Evolutionary conservation across 2,329 filamentous ascomycete species (phyloP).

Genomic region (Hymenoscyphus linearis): DNA sequence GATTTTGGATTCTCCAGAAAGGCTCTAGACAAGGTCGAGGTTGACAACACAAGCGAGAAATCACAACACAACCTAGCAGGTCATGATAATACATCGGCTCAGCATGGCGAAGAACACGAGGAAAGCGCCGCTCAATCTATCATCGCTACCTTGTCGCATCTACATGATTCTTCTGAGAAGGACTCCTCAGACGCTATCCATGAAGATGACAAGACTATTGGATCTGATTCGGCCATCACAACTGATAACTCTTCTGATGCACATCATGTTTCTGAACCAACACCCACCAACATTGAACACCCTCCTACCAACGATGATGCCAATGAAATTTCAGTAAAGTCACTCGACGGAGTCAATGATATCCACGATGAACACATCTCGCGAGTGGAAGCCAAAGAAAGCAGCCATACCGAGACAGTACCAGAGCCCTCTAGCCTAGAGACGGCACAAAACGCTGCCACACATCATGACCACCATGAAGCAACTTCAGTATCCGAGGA

Average conservation of each 20-base stretch:
- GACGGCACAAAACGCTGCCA: not conserved
- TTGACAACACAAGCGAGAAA: not conserved
- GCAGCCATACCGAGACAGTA: not conserved
- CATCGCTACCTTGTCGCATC: not conserved
- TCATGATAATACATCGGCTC: not conserved
- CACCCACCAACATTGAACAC: not conserved
- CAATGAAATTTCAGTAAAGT: not conserved
- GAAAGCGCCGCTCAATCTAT: not conserved
- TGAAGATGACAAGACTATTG: not conserved
- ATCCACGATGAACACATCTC: not conserved
- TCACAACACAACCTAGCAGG: not conserved
- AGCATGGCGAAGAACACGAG: not conserved
- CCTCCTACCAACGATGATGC: not conserved
- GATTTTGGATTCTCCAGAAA: not conserved
- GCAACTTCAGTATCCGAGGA: not conserved
- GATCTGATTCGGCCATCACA: not conserved
- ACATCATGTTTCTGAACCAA: not conserved
- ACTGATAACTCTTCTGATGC: not conserved
- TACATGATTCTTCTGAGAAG: not conserved
- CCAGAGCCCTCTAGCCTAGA: not conserved
- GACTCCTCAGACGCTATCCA: not conserved
- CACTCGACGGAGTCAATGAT: not conserved
- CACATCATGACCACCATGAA: not conserved
- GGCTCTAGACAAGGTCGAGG: not conserved
- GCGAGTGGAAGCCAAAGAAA: not conserved